Base-by-base conservation (phyloP, 495 filamentous ascomycete species). In the Lindgomyces ingoldianus region DNA sequence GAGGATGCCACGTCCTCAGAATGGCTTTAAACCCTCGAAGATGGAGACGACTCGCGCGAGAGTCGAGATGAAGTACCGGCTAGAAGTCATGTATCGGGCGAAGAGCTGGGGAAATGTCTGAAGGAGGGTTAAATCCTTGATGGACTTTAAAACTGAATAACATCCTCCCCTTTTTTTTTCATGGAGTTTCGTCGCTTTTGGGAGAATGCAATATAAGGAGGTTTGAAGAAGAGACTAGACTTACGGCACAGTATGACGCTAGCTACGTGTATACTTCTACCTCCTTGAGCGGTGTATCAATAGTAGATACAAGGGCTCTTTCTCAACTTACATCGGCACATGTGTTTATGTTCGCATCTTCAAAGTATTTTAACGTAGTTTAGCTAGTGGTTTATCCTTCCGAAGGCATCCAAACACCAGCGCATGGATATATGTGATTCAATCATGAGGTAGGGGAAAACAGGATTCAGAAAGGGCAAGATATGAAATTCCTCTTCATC, bases 401-500 rank as follows among this genome's bases (percentile, higher is more conserved):
- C 3, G 4, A 22, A 26, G 22, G 14, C 22, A 50, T 50, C 47
- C 4, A 26, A 50, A 21, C 22, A 26, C 47, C n/a, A 50, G 22
- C 18, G 44, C 6, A 50, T 21, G 2, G 47, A 50, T 2, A 50
- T 50, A 26, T 24, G n/a, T 11, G 22, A 21, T 26, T 26, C 22
- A 26, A 50, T 50, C 47, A 50, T 50, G 47, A 50, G 18, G 4
- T 26, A 26, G 47, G 22, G 22, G 47, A 50, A 2, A 22, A 26
- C 44, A 26, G 22, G 22, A 50, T 4, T 50, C 2, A 50, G 22
- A 26, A 50, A 50, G 47, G 18, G 18, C 4, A 3, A 50, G 47
- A 26, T 22, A 50, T 50, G 47, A 50, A 50, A 50, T 22, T 26
- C 47, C 47, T 50, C 47, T 26, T 50, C 47, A 50, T 50, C 22